These are phyloP conservation scores for Phytophthora idaei DNA, from an alignment of 352 stramenopile species.

Conservation along the genomic window DNA sequence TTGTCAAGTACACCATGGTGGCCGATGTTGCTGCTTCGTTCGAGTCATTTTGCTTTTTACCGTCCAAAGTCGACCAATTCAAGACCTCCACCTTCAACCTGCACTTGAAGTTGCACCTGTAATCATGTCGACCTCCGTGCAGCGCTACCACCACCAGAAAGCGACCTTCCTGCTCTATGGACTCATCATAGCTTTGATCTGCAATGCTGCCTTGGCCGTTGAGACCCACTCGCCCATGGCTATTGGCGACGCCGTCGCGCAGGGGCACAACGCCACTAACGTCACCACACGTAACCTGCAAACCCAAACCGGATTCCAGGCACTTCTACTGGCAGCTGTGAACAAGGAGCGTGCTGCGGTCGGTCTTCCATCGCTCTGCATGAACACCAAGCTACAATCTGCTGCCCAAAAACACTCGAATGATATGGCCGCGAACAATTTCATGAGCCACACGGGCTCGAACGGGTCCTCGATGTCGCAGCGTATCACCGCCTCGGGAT, in stretches of 20 bases:
- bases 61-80: constrained; percentile 4
- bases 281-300: constrained; percentile 24
- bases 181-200: constrained; percentile 10
- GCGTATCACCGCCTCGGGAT: constrained; percentile 50
- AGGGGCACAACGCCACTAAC: constrained; percentile 7
- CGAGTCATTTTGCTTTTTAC: constrained; percentile 29
- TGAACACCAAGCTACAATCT: constrained; percentile 42
- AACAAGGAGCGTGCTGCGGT: constrained; percentile 51
- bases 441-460: constrained; percentile 57
- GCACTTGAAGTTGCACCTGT: not conserved
- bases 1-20: not conserved
- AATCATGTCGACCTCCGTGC: constrained; percentile 15
- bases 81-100: constrained; percentile 16
- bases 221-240: not conserved
- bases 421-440: constrained; percentile 53
- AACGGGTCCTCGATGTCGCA: constrained; percentile 46
- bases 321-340: constrained; percentile 48
- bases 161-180: constrained; percentile 11
- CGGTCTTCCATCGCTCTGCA: constrained; percentile 40
- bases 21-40: constrained; percentile 3
- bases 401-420: constrained; percentile 36
- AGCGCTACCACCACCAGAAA: constrained; percentile 17
- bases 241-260: constrained; percentile 6
- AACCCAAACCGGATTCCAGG: constrained; percentile 29
- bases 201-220: constrained; percentile 8